These are phyloP conservation scores for Cryptococcus sp. DNA, from an alignment of 1,284 basidiomycete species.

Conservation along the genomic window DNA sequence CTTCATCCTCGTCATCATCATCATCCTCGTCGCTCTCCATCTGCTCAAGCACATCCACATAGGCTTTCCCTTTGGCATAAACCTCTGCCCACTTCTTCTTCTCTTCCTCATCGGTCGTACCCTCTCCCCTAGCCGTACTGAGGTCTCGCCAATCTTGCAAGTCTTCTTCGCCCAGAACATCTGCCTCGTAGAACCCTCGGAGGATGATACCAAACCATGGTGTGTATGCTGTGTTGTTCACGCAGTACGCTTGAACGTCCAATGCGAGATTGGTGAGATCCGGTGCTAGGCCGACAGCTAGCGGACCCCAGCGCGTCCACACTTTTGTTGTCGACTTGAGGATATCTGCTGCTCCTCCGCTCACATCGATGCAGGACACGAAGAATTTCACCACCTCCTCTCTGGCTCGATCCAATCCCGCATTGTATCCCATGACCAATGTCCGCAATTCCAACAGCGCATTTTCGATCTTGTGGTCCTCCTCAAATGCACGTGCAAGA, in stretches of 20 bases:
- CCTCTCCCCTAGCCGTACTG: conserved; percentile 42
- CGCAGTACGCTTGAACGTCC: conserved; percentile 30
- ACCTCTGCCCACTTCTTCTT: conserved; percentile 36
- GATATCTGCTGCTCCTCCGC: conserved; percentile 28
- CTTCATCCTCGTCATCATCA: conserved; percentile 40
- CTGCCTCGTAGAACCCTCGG: conserved; percentile 51
- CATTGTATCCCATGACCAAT: conserved; percentile 52
- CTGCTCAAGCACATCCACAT: conserved; percentile 49
- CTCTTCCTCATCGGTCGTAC: conserved; percentile 38
- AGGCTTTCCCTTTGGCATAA: conserved; percentile 45
- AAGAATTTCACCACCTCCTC: conserved; percentile 50
- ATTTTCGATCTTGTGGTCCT: conserved; percentile 49
- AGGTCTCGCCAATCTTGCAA: conserved; percentile 52
- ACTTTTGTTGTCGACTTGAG: conserved; percentile 29
- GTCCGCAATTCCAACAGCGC: conserved; percentile 50
- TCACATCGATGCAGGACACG: conserved; percentile 36
- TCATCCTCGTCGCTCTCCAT: conserved; percentile 50
- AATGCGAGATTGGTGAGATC: conserved; percentile 39
- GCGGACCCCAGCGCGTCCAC: conserved; percentile 46
- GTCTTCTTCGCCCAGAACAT: conserved; percentile 49
- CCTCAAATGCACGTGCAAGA: conserved; percentile 49
- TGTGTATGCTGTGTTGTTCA: conserved; percentile 24
- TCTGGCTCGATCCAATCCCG: conserved; percentile 48
- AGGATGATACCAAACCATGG: conserved; percentile 51
- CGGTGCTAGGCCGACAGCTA: conserved; percentile 34